Evolutionary conservation across 140 eudicot species (phyloP).

Genomic region (Erigeron philadelphicus): DNA sequence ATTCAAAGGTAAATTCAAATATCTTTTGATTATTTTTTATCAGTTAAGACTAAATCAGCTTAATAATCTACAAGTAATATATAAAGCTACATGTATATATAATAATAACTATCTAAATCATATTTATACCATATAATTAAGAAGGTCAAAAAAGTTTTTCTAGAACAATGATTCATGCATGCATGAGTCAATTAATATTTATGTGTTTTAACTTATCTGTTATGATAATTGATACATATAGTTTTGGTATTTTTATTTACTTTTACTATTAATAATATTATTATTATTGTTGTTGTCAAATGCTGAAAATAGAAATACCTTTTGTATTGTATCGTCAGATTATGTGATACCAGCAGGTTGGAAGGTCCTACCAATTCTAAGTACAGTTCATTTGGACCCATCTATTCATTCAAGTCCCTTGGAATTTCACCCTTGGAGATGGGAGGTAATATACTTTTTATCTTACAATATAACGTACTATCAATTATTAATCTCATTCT

Average conservation of each 20-base stretch:
- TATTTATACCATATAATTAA: too few relatives aligned
- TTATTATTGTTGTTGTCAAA: neutral
- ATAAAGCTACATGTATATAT: neutral
- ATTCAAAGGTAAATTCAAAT: slow-evolving; percentile 43
- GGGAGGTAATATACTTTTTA: slow-evolving; percentile 75
- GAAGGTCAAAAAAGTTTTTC: slow-evolving; percentile 25
- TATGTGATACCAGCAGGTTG: slow-evolving; percentile 79
- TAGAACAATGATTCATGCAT: slow-evolving; percentile 43
- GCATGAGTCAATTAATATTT: slow-evolving; percentile 33
- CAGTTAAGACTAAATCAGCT: too few relatives aligned
- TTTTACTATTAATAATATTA: neutral
- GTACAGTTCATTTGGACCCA: slow-evolving; percentile 86
- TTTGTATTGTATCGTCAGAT: slow-evolving; percentile 39
- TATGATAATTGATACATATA: slow-evolving; percentile 11
- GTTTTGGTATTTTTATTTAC: slow-evolving; percentile 25
- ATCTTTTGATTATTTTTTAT: too few relatives aligned
- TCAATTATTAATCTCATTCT: too few relatives aligned
- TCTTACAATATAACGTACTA: too few relatives aligned
- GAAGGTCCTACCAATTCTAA: slow-evolving; percentile 89
- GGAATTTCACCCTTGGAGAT: slow-evolving; percentile 81
- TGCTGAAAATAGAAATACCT: slow-evolving; percentile 18
- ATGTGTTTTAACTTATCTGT: slow-evolving; percentile 5
- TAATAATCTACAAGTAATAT: neutral
- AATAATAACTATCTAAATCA: neutral
- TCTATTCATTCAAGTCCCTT: slow-evolving; percentile 51